Conservation (phyloP, 306 rosid species). For the Rosa rugosa region DNA sequence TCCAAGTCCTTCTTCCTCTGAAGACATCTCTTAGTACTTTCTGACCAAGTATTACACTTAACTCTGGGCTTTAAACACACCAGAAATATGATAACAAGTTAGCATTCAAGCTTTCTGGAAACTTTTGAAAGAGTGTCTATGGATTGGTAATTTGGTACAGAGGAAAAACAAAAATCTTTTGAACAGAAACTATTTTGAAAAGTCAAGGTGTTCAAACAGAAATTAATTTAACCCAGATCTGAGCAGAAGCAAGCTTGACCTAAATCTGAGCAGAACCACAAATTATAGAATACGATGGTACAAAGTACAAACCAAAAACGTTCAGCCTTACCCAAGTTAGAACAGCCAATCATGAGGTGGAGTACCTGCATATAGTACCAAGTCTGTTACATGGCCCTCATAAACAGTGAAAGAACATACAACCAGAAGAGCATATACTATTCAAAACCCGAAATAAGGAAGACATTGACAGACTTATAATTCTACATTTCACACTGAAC, state of each 20-base stretch:
- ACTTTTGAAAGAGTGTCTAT: background rate
- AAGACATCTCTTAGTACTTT: background rate
- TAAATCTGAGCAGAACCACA: conserved; percentile 15
- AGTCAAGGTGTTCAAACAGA: background rate
- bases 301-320: background rate
- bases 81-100: background rate
- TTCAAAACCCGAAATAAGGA: background rate
- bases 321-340: conserved; percentile 59
- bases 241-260: background rate
- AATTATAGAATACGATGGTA: background rate
- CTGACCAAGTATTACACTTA: background rate
- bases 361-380: conserved; percentile 53
- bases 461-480: background rate
- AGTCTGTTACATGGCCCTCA: conserved; percentile 12
- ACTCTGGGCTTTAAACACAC: background rate
- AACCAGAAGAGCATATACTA: background rate
- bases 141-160: background rate
- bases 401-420: conserved; percentile 2
- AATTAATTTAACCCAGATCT: background rate
- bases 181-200: background rate
- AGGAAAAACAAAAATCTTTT: background rate
- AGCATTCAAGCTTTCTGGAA: background rate
- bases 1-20: background rate
- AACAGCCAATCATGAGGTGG: conserved; percentile 61
- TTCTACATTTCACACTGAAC: background rate